Evolutionary conservation across 495 filamentous ascomycete species (phyloP).

Genomic region (Saxophila tyrrhenica): DNA sequence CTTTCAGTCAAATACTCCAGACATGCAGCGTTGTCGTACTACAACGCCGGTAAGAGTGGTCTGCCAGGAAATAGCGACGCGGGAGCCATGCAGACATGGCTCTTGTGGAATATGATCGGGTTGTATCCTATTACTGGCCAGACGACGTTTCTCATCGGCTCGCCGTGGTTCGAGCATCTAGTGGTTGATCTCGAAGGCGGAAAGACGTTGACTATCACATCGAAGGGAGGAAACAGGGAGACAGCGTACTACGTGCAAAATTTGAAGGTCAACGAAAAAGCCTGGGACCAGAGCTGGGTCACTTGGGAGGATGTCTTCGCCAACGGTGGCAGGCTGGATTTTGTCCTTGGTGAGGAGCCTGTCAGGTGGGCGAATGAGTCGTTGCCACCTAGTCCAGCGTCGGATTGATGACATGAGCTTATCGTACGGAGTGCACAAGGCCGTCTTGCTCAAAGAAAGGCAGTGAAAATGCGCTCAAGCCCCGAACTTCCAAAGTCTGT

Average conservation of each 20-base stretch:
- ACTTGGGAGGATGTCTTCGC: constrained; percentile 53
- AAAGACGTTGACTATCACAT: constrained; percentile 44
- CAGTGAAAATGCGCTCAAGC: no score
- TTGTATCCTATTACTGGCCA: constrained; percentile 56
- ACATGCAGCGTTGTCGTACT: constrained; percentile 44
- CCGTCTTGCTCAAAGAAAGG: no score
- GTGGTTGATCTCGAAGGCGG: constrained; percentile 45
- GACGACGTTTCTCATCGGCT: constrained; percentile 52
- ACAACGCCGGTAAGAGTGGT: constrained; percentile 33
- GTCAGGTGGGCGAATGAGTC: constrained; percentile 46
- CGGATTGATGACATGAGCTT: no score
- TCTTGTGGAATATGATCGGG: constrained; percentile 60
- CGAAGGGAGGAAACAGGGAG: constrained; percentile 37
- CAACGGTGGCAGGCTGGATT: constrained; percentile 50
- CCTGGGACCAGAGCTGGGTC: constrained; percentile 49
- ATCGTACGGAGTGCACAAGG: no score
- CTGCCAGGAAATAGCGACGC: constrained; percentile 60
- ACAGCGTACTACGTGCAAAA: constrained; percentile 45
- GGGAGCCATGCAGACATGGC: constrained; percentile 59
- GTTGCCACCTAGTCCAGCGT: constrained; percentile 47
- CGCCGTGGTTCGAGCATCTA: constrained; percentile 50
- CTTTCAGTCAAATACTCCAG: constrained; percentile 45
- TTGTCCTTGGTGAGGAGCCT: constrained; percentile 44
- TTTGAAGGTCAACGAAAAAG: constrained; percentile 38
- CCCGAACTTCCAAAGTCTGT: no score